A percentile compares a stretch with the other conserved stretches of the same genome.
phyloP scores from a whole-genome alignment of 2,329 filamentous ascomycete species.

The Trichoderma sp. region DNA sequence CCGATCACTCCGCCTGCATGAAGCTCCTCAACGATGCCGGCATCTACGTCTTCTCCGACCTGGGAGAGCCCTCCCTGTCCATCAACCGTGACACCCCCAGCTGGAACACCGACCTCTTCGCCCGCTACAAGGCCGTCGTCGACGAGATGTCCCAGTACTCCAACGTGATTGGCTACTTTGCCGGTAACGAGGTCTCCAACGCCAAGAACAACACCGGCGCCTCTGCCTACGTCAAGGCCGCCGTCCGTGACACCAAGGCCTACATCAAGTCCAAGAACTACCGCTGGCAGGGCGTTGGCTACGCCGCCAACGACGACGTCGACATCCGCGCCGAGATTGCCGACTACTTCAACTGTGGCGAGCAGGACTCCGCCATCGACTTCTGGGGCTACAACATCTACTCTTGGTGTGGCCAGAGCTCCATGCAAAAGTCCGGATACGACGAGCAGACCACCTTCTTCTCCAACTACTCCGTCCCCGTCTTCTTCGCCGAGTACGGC shows the following conservation, averaged over 20 bases:
- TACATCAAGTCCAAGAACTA: conserved; percentile 82
- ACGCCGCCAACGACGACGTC: conserved; percentile 91
- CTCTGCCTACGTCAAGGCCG: conserved; percentile 94
- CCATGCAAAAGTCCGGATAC: conserved; percentile 75
- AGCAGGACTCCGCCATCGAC: conserved; percentile 66
- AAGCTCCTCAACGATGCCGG: conserved; percentile 73
- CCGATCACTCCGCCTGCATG: conserved; percentile 85
- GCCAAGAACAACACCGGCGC: conserved; percentile 82
- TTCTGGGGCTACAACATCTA: conserved; percentile 99
- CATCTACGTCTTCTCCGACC: conserved; percentile 93
- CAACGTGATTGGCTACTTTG: conserved; percentile 97
- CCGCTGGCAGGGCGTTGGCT: conserved; percentile 83
- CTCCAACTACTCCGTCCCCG: conserved; percentile 81
- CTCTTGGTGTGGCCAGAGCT: conserved; percentile 92
- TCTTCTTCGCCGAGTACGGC: conserved; percentile 98
- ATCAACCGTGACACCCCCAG: conserved; percentile 78
- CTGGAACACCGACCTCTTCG: conserved; percentile 78
- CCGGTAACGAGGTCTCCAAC: conserved; percentile 96
- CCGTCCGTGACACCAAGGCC: conserved; percentile 91
- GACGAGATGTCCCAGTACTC: conserved; percentile 78
- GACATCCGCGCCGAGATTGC: conserved; percentile 79
- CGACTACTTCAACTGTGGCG: conserved; percentile 91
- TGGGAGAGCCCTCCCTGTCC: conserved; percentile 76
- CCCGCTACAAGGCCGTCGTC: conserved; percentile 79
- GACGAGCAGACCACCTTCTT: conserved; percentile 83